A percentile compares a stretch with the other conserved stretches of the same genome.
Evolutionary conservation across 768 basidiomycete species (phyloP).

Genomic region (Mrakia blollopis): DNA sequence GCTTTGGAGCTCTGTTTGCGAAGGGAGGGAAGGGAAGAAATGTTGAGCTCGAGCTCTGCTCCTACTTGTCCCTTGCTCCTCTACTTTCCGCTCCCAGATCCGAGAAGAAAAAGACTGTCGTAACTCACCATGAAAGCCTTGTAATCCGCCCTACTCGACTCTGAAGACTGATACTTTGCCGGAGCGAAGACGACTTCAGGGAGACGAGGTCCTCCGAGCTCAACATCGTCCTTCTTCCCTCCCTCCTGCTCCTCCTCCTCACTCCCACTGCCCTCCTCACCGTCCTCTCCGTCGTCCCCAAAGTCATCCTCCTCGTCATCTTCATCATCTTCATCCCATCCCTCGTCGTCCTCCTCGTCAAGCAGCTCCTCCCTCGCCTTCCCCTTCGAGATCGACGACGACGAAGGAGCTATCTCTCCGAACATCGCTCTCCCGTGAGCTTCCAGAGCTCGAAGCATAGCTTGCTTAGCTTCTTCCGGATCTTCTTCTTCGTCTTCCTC

Average conservation of each 20-base stretch:
- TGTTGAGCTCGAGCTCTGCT: background rate
- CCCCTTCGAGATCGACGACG: conserved; percentile 17
- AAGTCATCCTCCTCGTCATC: conserved; percentile 17
- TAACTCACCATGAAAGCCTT: conserved; percentile 44
- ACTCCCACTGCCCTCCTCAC: conserved; percentile 28
- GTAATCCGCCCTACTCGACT: conserved; percentile 39
- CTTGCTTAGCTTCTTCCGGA: conserved; percentile 26
- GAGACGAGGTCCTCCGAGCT: conserved; percentile 26
- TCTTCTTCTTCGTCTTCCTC: conserved; percentile 35
- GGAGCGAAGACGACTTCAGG: conserved; percentile 43
- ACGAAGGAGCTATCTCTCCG: conserved; percentile 33
- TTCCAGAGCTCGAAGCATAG: conserved; percentile 42
- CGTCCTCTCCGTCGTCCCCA: conserved; percentile 14
- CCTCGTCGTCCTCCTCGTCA: conserved; percentile 21
- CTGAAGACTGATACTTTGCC: conserved; percentile 8
- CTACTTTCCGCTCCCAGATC: background rate
- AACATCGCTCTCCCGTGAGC: conserved; percentile 43
- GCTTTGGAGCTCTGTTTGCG: conserved; percentile 38
- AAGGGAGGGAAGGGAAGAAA: background rate
- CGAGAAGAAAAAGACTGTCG: background rate
- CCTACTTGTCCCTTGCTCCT: background rate
- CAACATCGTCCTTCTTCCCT: conserved; percentile 36
- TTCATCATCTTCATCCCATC: conserved; percentile 26
- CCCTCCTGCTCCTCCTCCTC: conserved; percentile 37
- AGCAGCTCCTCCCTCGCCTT: conserved; percentile 31